Percentiles rank a stretch among this genome's conserved stretches.
Evolutionary conservation across 2,329 filamentous ascomycete genomes (phyloP).

Genomic region (Dactylellina drechsleri): DNA sequence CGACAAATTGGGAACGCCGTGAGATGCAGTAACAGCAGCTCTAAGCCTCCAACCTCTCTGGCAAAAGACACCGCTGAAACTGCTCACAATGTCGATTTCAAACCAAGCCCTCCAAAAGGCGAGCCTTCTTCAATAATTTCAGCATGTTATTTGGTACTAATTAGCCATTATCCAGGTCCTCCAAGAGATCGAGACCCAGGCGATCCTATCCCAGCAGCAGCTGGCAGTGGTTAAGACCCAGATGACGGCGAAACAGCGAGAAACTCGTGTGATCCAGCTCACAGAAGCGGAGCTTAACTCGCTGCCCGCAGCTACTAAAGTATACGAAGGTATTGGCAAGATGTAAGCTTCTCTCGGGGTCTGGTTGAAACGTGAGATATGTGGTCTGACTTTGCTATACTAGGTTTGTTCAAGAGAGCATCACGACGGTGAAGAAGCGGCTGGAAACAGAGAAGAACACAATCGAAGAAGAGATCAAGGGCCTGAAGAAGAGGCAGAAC

Average conservation of each 20-base stretch:
- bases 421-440: conserved; percentile 77
- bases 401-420: conserved; percentile 88
- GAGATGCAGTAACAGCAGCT: conserved; percentile 9
- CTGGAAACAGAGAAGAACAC: conserved; percentile 78
- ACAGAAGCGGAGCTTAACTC: conserved; percentile 84
- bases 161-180: conserved; percentile 61
- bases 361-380: conserved; percentile 19
- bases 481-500: conserved; percentile 85
- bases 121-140: conserved; percentile 54
- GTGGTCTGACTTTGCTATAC: conserved; percentile 19
- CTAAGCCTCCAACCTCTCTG: conserved; percentile 14
- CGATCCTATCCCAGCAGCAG: conserved; percentile 87
- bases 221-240: conserved; percentile 86
- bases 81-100: conserved; percentile 81
- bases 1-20: conserved; percentile 20
- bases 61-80: conserved; percentile 14
- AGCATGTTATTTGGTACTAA: conserved; percentile 13
- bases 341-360: conserved; percentile 72
- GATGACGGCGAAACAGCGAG: conserved; percentile 84
- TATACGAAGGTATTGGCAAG: conserved; percentile 96
- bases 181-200: conserved; percentile 92
- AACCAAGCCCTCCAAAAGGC: conserved; percentile 96
- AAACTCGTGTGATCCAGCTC: conserved; percentile 86
- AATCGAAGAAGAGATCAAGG: conserved; percentile 79
- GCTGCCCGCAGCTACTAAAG: conserved; percentile 77